These are phyloP conservation scores for Sordariomycetes sp. DNA, from an alignment of 2,329 filamentous ascomycete species.

Conservation along the genomic window DNA sequence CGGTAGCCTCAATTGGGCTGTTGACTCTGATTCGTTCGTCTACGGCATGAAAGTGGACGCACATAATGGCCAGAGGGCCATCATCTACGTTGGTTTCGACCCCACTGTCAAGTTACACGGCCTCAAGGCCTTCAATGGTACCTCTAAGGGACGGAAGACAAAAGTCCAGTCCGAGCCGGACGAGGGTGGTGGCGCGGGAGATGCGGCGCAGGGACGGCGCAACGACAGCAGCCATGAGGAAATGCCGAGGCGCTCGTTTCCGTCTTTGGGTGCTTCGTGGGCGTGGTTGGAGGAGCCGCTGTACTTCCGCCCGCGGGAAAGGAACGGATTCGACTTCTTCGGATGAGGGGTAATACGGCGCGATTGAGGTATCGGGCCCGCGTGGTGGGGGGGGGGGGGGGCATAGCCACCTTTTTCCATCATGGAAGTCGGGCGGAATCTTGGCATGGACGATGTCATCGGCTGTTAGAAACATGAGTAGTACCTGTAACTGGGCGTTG, in stretches of 20 bases:
- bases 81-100: slow-evolving; percentile 30
- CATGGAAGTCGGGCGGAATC: too few species aligned
- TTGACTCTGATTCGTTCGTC: slow-evolving; percentile 33
- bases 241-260: slow-evolving; percentile 3
- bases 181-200: too few species aligned
- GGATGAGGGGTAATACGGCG: background rate
- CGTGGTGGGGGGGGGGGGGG: too few species aligned
- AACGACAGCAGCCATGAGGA: background rate
- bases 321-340: background rate
- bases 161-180: background rate
- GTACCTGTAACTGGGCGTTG: too few species aligned
- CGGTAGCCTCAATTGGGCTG: slow-evolving; percentile 23
- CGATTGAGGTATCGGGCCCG: background rate
- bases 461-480: too few species aligned
- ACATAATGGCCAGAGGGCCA: slow-evolving; percentile 4
- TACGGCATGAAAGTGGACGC: slow-evolving; percentile 16
- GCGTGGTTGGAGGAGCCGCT: background rate
- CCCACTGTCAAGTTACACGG: slow-evolving; percentile 19
- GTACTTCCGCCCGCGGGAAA: background rate
- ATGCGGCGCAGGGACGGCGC: background rate
- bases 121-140: slow-evolving; percentile 11
- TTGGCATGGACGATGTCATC: too few species aligned
- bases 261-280: background rate
- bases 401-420: too few species aligned
- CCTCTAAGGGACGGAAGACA: background rate